Evolutionary conservation across 1,284 basidiomycete genomes (phyloP).

Genomic region (Tilletia horrida): DNA sequence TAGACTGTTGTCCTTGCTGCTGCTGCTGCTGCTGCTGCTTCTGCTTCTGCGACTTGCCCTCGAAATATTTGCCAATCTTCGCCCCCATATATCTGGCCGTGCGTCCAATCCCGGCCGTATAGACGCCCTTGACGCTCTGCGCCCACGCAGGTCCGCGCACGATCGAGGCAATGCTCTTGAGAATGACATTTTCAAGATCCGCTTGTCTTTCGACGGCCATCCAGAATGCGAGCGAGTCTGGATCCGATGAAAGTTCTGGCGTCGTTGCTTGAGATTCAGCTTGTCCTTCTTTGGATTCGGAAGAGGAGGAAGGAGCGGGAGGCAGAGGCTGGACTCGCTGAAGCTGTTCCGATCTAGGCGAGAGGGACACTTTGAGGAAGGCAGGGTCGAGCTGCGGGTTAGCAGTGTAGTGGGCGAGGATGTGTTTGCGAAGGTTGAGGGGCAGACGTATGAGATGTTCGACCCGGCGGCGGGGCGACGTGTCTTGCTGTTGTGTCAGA

Average conservation of each 20-base stretch:
- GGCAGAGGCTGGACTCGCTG: not conserved
- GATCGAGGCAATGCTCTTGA: conserved; percentile 36
- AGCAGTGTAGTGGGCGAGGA: conserved; percentile 38
- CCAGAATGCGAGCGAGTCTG: conserved; percentile 24
- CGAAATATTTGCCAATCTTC: conserved; percentile 42
- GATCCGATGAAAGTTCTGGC: not conserved
- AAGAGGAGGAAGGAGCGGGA: not conserved
- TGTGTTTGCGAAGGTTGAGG: conserved; percentile 33
- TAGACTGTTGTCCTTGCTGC: not conserved
- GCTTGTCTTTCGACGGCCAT: conserved; percentile 21
- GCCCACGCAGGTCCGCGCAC: conserved; percentile 45
- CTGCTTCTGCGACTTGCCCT: not conserved
- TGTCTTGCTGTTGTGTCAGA: conserved; percentile 32
- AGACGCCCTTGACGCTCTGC: conserved; percentile 52
- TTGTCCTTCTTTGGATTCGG: not conserved
- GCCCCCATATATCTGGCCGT: conserved; percentile 46
- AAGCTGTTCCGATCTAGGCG: conserved; percentile 27
- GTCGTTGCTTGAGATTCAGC: not conserved
- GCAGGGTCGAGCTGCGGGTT: conserved; percentile 37
- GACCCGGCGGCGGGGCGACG: conserved; percentile 31
- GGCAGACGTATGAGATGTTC: conserved; percentile 40
- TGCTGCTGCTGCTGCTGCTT: not conserved
- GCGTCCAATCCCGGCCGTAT: conserved; percentile 48
- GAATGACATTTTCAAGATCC: conserved; percentile 39
- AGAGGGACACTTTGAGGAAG: conserved; percentile 42